Base-by-base conservation (phyloP, 2,329 filamentous ascomycete species). In the Trichoderma semiorbis region DNA sequence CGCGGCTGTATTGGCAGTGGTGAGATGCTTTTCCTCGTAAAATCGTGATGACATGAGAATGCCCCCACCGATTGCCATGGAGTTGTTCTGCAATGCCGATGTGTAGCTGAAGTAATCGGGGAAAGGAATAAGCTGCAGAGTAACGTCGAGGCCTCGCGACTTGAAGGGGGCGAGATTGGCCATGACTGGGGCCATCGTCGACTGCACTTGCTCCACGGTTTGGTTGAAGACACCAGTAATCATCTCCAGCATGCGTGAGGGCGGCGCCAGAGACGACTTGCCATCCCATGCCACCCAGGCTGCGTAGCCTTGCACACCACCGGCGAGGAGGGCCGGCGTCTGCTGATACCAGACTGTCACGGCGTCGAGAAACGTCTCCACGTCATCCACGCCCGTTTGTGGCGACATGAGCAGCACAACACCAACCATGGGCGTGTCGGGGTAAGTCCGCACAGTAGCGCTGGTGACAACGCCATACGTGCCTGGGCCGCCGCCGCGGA, bases 401-500 rank as follows among this genome's bases (percentile, higher is more conserved):
- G 34, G 60, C 7, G 36, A 16, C 7, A 63, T 43, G 3, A 26
- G 5, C 24, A 63, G 60, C 34, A 63, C 10, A 30, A 28, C 36
- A 8, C 34, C 60, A 36, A 26, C 24, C 36, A 43, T 43, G n/a
- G 60, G 60, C 24, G 36, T 63, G 12, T 63, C 60, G 16, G 43
- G 66, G 8, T 62, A 69, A 16, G 80, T 81, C 39, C 81, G 81
- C 55, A 84, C 65, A 12, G 78, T 83, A 34, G 78, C 81, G 21
- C 77, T 78, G 18, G 81, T 78, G 10, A 81, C 78, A 34, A 80
- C 73, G 2, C 76, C 79, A 64, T 79, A 80, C 3, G 61, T 63
- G 61, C 81, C 80, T 5, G 72, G 74, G 0, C 80, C 81, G 5
- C 81, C 82, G 3, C 82, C 82, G 2, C 80, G 77, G 21, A 83